Conservation (phyloP, 768 basidiomycete species). For the Agrocybe pediades region DNA sequence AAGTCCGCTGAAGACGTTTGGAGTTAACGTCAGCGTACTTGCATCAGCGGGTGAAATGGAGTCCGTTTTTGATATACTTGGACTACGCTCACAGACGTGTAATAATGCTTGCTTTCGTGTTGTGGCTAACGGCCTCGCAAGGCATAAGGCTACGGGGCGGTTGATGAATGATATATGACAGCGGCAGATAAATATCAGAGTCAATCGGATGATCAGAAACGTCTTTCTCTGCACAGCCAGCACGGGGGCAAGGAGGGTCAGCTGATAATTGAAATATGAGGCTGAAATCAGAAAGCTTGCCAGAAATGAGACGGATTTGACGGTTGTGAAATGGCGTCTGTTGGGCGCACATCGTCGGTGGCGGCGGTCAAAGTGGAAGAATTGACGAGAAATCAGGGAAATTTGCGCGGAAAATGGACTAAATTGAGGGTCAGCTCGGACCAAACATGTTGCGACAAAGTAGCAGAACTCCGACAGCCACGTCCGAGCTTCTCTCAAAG, state of each 20-base stretch:
- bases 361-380: background rate
- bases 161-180: too few relatives aligned
- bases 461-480: slow-evolving; percentile 20
- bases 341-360: background rate
- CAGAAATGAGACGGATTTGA: background rate
- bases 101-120: too few relatives aligned
- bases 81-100: background rate
- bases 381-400: background rate
- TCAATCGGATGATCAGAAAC: too few relatives aligned
- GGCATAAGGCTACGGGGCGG: too few relatives aligned
- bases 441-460: slow-evolving; percentile 19
- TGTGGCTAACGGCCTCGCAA: too few relatives aligned
- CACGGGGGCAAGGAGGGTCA: too few relatives aligned
- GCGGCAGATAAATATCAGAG: too few relatives aligned
- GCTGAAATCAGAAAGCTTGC: too few relatives aligned
- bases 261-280: too few relatives aligned
- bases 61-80: background rate
- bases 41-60: background rate
- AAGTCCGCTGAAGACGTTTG: background rate
- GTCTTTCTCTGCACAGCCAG: too few relatives aligned
- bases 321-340: background rate
- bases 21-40: background rate
- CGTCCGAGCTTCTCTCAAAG: slow-evolving; percentile 25
- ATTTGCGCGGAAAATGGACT: background rate
- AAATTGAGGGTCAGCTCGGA: too few relatives aligned